A percentile compares a stretch with the other conserved stretches of the same genome.
phyloP scores from a whole-genome alignment of 345 rosid genomes.

The Dipteronia dyeriana region DNA sequence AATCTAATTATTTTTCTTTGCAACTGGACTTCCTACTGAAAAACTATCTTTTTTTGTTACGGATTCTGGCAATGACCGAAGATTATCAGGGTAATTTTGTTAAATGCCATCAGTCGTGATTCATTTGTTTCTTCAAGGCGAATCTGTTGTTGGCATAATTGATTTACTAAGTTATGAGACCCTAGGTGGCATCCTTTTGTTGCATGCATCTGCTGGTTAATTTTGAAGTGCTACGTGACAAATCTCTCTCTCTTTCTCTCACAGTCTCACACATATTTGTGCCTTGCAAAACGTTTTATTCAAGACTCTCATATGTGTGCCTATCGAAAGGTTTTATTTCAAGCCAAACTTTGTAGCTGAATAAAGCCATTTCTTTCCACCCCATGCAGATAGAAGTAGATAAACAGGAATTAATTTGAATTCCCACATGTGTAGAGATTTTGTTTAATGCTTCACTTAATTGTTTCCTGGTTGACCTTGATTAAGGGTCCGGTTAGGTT shows the following conservation, averaged over 20 bases:
- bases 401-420: too few relatives aligned
- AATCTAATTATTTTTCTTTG: not conserved
- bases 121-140: not conserved
- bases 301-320: too few relatives aligned
- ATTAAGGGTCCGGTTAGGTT: not conserved
- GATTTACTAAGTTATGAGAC: not conserved
- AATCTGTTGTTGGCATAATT: constrained; percentile 7
- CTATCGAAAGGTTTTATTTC: too few relatives aligned
- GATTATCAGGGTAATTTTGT: not conserved
- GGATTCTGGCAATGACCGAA: not conserved
- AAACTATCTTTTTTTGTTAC: not conserved
- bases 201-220: not conserved
- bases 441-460: not conserved
- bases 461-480: not conserved
- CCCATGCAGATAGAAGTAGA: too few relatives aligned
- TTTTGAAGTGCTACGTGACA: not conserved
- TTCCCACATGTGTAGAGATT: too few relatives aligned
- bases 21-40: constrained; percentile 5
- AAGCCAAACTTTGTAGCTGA: too few relatives aligned
- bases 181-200: not conserved
- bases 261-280: too few relatives aligned
- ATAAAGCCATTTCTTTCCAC: too few relatives aligned
- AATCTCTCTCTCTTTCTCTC: not conserved
- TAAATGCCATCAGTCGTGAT: not conserved
- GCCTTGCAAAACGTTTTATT: too few relatives aligned